Evolutionary conservation across 495 filamentous ascomycete genomes (phyloP).

Genomic region (Hypomontagnella monticulosa): DNA sequence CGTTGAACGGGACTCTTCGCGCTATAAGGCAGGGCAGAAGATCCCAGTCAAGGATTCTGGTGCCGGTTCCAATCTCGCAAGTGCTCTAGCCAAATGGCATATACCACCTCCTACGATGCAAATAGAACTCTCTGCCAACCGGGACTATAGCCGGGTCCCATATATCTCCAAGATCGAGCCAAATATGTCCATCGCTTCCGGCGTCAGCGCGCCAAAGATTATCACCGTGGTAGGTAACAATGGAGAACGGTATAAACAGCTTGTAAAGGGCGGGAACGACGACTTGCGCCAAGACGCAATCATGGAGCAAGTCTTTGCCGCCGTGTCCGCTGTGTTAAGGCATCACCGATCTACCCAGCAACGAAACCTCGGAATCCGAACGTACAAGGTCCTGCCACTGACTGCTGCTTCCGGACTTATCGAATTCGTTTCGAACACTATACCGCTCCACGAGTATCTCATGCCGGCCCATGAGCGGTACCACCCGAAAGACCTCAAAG

Average conservation of each 20-base stretch:
- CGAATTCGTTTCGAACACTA: slow-evolving; percentile 93
- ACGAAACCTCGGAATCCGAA: slow-evolving; percentile 86
- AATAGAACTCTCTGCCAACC: slow-evolving; percentile 74
- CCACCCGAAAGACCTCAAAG: slow-evolving; percentile 84
- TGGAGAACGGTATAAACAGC: slow-evolving; percentile 82
- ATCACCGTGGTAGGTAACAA: slow-evolving; percentile 80
- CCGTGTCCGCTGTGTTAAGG: slow-evolving; percentile 89
- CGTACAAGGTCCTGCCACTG: slow-evolving; percentile 94
- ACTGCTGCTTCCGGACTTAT: slow-evolving; percentile 88
- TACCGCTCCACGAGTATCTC: slow-evolving; percentile 88
- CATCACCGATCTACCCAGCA: slow-evolving; percentile 86
- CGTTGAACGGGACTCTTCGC: slow-evolving; percentile 64
- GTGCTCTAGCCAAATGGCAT: slow-evolving; percentile 61
- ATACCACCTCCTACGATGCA: slow-evolving; percentile 92
- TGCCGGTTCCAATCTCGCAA: slow-evolving; percentile 66
- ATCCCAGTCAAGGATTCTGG: slow-evolving; percentile 67
- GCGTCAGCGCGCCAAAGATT: slow-evolving; percentile 91
- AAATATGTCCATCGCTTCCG: slow-evolving; percentile 83
- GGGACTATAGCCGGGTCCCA: slow-evolving; percentile 80
- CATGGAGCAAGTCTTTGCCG: slow-evolving; percentile 99
- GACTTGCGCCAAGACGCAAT: slow-evolving; percentile 99
- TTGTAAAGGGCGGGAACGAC: slow-evolving; percentile 94
- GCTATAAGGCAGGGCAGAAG: slow-evolving; percentile 72
- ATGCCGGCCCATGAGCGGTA: slow-evolving; percentile 90
- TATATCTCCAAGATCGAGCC: slow-evolving; percentile 72